Base-by-base conservation (phyloP, 2,329 filamentous ascomycete genomes). In the Tolypocladium guangdongense region DNA sequence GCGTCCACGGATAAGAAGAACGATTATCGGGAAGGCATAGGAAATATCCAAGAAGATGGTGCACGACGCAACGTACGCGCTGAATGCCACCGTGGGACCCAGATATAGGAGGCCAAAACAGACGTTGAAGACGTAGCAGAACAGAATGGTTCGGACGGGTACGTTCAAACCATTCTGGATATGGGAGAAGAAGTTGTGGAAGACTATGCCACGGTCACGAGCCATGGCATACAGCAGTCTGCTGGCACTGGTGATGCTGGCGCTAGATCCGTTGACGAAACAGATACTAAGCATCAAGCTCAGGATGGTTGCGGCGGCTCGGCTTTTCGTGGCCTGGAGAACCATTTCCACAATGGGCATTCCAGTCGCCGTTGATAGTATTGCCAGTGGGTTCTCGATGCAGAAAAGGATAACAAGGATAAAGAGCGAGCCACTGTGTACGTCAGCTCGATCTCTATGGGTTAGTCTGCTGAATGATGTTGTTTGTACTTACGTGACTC, bases 301-400 rank as follows among this genome's bases (percentile, higher is more conserved):
- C 11, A 77, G 50, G 4, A 76, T 58, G 11, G 71, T 71, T 1
- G 73, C 66, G 0, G 64, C 72, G 0, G 66, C 69, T 1, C 68
- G 66, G 32, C 62, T 73, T 1, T 66, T 62, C 0, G 73, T 76
- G 0, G 67, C 68, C 53, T 74, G 73, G 7, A 71, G 63, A 52
- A 75, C 69, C 6, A 78, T 62, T 45, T 77, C 72, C 37, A 72
- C 63, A 50, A 76, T 73, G 4, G 75, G 73, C 64, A 76, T 71
- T 2, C 71, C 70, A 0, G 74, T 75, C 2, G 64, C 56, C 2
- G 72, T 67, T 0, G 55, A 55, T 2, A 74, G 55, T 10, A 74
- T 63, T 0, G 64, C 64, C 2, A 63, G 60, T 7, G 66, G 65
- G 54, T 74, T 71, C 7, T 62, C 65, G 4, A 74, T 61, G 51